Conservation (phyloP, 2,329 filamentous ascomycete genomes). For the Xylariaceae sp. region DNA sequence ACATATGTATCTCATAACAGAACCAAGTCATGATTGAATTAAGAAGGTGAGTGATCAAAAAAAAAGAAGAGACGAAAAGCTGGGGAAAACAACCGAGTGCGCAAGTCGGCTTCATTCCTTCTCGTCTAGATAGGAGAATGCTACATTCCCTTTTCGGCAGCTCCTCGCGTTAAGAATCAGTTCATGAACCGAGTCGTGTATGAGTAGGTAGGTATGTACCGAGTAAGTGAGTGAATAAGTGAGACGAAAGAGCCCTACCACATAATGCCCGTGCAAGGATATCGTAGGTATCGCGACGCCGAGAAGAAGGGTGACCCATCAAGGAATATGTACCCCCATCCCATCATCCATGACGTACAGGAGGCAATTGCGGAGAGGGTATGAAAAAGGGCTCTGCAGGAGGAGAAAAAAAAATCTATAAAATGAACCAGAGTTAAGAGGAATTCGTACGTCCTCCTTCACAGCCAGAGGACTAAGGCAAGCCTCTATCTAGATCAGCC, state of each 20-base stretch:
- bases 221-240: too few species aligned
- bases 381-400: neutral
- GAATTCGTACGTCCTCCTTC: neutral
- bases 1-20: neutral
- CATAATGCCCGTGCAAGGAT: neutral
- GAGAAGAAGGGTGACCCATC: neutral
- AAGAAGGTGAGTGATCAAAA: neutral
- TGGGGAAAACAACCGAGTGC: too few species aligned
- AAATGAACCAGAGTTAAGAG: too few species aligned
- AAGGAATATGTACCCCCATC: neutral
- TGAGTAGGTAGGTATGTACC: too few species aligned
- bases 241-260: neutral
- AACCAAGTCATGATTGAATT: neutral
- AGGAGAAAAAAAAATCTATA: too few species aligned
- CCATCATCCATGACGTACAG: neutral
- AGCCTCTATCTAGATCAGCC: neutral
- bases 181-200: too few species aligned
- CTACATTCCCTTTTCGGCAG: neutral
- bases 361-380: neutral
- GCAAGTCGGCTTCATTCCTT: too few species aligned
- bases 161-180: neutral
- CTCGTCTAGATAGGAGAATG: neutral
- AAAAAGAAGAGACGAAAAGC: neutral
- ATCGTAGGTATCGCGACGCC: too few species aligned
- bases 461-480: neutral